These are phyloP conservation scores for Paramyrothecium roridum DNA, from an alignment of 2,329 filamentous ascomycete genomes.

Conservation along the genomic window DNA sequence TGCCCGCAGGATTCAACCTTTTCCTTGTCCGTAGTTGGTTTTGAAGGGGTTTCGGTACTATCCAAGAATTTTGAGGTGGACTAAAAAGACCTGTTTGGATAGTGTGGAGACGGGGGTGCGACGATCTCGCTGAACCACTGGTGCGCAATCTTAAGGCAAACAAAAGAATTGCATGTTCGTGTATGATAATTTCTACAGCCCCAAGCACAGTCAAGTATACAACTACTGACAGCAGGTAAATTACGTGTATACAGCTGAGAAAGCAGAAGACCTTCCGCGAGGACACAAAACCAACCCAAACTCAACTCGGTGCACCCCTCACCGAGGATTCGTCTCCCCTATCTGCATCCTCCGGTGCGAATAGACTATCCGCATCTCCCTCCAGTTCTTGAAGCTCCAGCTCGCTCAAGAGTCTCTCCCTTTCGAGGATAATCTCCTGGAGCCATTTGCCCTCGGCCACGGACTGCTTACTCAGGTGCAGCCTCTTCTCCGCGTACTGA, in stretches of 20 bases:
- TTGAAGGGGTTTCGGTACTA: background rate
- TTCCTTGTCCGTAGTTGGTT: no score
- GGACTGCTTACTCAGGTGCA: constrained; percentile 27
- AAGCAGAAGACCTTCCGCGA: no score
- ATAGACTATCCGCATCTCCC: constrained; percentile 30
- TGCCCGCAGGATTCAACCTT: no score
- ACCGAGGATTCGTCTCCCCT: background rate
- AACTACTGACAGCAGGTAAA: no score
- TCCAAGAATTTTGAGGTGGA: background rate
- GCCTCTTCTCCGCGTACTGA: constrained; percentile 22
- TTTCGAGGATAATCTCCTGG: constrained; percentile 39
- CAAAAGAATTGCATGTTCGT: no score
- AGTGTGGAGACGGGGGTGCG: no score
- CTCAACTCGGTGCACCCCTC: background rate
- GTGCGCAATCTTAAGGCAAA: no score
- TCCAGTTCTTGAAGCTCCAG: constrained; percentile 41
- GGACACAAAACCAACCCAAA: background rate
- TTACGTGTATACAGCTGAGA: no score
- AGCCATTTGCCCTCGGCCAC: constrained; percentile 46
- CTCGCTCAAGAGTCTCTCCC: constrained; percentile 36
- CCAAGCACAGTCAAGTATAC: no score
- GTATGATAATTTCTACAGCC: no score
- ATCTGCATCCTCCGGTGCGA: constrained; percentile 11
- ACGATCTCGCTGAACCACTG: no score
- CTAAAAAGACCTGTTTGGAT: no score